Evolutionary conservation across 768 basidiomycete genomes (phyloP).

Genomic region (Amyloporia xantha): DNA sequence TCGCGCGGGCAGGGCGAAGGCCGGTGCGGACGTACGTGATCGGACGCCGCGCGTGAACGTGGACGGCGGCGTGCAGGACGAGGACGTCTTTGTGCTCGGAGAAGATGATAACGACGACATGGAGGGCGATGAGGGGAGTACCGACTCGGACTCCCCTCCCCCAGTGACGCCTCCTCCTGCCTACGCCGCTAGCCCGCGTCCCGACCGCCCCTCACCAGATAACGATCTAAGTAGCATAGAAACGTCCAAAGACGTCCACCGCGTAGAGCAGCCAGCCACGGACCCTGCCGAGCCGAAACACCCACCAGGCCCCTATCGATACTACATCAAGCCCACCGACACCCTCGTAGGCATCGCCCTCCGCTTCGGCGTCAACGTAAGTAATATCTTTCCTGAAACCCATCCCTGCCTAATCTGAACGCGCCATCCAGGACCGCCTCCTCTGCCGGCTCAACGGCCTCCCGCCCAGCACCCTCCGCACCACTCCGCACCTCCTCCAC

Average conservation of each 20-base stretch:
- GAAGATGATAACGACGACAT: conserved; percentile 51
- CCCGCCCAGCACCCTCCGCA: conserved; percentile 55
- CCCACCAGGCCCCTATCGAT: conserved; percentile 25
- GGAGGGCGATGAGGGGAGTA: conserved; percentile 12
- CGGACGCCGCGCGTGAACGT: conserved; percentile 28
- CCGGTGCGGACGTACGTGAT: neutral
- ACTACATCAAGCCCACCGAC: conserved; percentile 50
- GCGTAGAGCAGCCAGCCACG: neutral
- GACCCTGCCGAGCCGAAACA: neutral
- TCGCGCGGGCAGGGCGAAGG: conserved; percentile 10
- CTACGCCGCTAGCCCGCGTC: neutral
- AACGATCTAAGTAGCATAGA: neutral
- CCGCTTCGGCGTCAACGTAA: conserved; percentile 53
- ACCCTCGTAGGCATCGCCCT: conserved; percentile 62
- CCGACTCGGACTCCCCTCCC: conserved; percentile 8
- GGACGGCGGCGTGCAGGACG: conserved; percentile 51
- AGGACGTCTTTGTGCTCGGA: conserved; percentile 59
- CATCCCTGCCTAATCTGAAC: neutral
- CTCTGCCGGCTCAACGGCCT: conserved; percentile 64
- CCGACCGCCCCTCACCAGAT: neutral
- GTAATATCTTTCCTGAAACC: conserved; percentile 22
- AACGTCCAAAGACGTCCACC: neutral
- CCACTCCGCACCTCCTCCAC: conserved; percentile 69
- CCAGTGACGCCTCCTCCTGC: conserved; percentile 15
- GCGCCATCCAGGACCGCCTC: conserved; percentile 38